Conservation (phyloP, 306 rosid genomes). For the Dalbergia cultrata region DNA sequence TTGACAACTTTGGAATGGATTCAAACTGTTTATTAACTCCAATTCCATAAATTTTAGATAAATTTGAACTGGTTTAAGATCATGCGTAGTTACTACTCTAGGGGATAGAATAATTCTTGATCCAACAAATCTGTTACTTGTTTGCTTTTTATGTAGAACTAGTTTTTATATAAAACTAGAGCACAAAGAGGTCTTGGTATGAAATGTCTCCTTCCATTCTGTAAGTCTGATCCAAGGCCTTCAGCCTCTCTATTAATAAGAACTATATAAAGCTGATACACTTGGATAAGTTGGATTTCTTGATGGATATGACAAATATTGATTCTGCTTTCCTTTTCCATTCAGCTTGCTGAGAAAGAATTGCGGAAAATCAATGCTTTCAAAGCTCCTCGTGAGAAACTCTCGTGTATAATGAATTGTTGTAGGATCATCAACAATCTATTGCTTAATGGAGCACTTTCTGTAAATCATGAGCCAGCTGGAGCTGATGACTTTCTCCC, state of each 20-base stretch:
- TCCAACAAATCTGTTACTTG: not conserved
- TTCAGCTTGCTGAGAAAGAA: constrained; percentile 81
- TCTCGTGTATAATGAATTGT: constrained; percentile 68
- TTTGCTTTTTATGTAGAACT: not conserved
- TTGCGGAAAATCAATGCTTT: constrained; percentile 70
- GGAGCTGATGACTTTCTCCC: constrained; percentile 89
- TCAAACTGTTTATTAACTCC: too few species aligned
- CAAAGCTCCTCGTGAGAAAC: constrained; percentile 84
- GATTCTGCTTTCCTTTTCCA: constrained; percentile 22
- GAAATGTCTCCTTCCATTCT: not conserved
- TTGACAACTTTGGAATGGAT: too few species aligned
- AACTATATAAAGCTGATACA: not conserved
- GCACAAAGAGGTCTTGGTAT: not conserved
- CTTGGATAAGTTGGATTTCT: not conserved
- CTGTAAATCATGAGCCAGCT: constrained; percentile 67
- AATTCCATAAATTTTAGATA: not conserved
- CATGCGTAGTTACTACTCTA: not conserved
- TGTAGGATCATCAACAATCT: constrained; percentile 80
- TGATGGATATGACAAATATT: constrained; percentile 17
- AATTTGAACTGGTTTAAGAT: not conserved
- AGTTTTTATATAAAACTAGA: not conserved
- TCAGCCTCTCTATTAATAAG: not conserved
- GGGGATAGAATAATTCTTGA: not conserved
- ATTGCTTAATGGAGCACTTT: constrained; percentile 69
- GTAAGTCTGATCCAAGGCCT: not conserved